Evolutionary conservation across 148 eudicot genomes (phyloP), one percentile per base, ranked within the genome.

Genomic region (Amaranthus cruentus): DNA sequence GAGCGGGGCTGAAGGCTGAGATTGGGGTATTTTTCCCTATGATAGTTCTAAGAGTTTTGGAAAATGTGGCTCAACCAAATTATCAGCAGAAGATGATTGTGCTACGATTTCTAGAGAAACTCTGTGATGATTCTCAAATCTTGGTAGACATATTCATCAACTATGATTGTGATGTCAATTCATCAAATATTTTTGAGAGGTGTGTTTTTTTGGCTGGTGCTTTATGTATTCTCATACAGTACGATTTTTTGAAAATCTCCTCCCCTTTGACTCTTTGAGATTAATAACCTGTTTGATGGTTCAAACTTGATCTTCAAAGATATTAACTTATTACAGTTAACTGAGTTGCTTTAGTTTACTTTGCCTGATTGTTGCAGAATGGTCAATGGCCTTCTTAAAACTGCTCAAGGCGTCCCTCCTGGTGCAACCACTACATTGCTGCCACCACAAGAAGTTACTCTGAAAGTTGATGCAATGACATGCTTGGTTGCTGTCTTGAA

Each of bases 331-430:
- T 57, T n/a, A 14, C 69, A 43, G 13, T 73, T 38, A 73, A 72
- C 38, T 28, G 44, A 48, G 11, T 66, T 42, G 43, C 38, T 15
- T 51, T 9, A 21, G 21, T 67, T 6, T 71, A 54, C 14, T 54
- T 71, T 28, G 56, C 60, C 78, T 73, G 2, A 73, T 51, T 48
- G 15, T 76, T 84, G 69, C 90, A 96, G 99, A 86, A 88, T 92
- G 96, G 97, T 96, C 71, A 96, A 92, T 84, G 99, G 99, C 73
- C 99, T 96, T 81, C 95, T 92, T 73, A 96, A 96, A 88, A 96
- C 99, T 81, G 97, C 97, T 79, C 99, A 96, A 88, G 99, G 99
- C 48, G 96, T 92, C 54, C 92, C 96, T 66, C 90, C 97, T 81
- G 99, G 99, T 77, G 86, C 76, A 73, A 72, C 81, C 56, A 92